phyloP scores from a whole-genome alignment of 1,139 yeast species.

The Debaryomyces singareniensis region DNA sequence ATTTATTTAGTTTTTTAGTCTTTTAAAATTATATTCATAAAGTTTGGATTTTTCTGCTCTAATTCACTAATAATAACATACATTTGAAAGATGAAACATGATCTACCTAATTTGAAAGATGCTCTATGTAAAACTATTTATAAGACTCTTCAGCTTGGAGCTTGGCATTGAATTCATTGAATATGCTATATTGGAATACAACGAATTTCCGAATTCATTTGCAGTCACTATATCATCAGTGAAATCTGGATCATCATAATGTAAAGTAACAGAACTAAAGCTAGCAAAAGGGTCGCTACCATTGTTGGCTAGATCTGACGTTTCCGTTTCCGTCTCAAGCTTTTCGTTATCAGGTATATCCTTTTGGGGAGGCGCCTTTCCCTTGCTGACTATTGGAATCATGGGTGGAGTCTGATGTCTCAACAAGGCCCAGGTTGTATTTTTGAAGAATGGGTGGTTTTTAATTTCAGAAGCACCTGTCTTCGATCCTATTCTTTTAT shows the following conservation, averaged over 20 bases:
- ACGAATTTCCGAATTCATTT: conserved; percentile 44
- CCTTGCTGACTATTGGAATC: conserved; percentile 76
- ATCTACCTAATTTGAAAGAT: no score
- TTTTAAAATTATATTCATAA: no score
- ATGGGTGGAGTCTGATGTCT: conserved; percentile 93
- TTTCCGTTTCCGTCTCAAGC: conserved; percentile 3
- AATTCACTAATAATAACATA: no score
- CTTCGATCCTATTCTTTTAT: conserved; percentile 79
- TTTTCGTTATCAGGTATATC: conserved; percentile 12
- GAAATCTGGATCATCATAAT: conserved; percentile 52
- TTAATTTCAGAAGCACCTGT: conserved; percentile 94
- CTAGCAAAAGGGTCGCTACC: conserved; percentile 70
- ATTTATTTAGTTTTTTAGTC: no score
- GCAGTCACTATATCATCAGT: conserved; percentile 35
- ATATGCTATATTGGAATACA: conserved; percentile 60
- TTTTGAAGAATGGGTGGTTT: conserved; percentile 83
- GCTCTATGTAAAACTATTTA: conserved; percentile 15
- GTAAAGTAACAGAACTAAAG: conserved; percentile 84
- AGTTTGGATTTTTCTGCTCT: no score
- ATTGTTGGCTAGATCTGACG: conserved; percentile 1
- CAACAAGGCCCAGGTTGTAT: conserved; percentile 88
- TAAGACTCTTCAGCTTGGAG: conserved; percentile 28
- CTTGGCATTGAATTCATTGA: conserved; percentile 40
- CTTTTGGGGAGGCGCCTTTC: conserved; percentile 21
- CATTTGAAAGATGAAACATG: no score